Conservation (phyloP, 257 asterid species). For the Ehretia macrophylla region DNA sequence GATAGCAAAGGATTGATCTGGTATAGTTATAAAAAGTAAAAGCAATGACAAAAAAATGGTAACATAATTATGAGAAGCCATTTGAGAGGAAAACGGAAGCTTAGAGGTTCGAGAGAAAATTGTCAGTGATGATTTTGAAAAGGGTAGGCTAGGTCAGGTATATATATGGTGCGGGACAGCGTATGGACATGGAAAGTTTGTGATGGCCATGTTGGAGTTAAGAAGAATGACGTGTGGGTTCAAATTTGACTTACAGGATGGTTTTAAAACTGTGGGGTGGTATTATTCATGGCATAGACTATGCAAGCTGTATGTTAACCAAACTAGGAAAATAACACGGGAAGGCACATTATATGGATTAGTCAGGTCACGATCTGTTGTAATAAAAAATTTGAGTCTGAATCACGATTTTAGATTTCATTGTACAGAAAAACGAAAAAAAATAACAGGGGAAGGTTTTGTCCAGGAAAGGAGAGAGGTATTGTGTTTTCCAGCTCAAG, state of each 20-base stretch:
- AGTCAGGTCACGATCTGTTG: no score
- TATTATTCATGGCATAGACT: neutral
- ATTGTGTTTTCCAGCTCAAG: no score
- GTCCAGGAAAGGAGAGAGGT: no score
- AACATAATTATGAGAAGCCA: slow-evolving; percentile 12
- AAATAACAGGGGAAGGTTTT: no score
- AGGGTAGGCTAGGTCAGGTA: neutral
- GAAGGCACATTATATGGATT: no score
- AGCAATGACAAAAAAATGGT: slow-evolving; percentile 8
- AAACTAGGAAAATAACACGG: no score
- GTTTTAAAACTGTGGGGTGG: slow-evolving; percentile 9
- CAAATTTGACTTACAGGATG: neutral
- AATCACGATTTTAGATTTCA: no score
- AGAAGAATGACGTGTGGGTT: slow-evolving; percentile 14
- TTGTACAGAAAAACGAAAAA: no score
- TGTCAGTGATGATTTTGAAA: neutral
- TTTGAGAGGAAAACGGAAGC: neutral
- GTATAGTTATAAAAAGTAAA: slow-evolving; percentile 6
- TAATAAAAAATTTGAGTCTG: no score
- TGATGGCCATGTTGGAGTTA: slow-evolving; percentile 20
- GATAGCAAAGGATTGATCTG: slow-evolving; percentile 14
- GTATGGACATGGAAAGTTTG: slow-evolving; percentile 15
- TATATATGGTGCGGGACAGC: slow-evolving; percentile 2
- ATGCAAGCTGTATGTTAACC: neutral
- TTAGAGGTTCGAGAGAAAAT: neutral